Evolutionary conservation across 1,284 basidiomycete species (phyloP), one percentile per base, ranked within the genome.

Genomic region (Singerocomus inundabilis): DNA sequence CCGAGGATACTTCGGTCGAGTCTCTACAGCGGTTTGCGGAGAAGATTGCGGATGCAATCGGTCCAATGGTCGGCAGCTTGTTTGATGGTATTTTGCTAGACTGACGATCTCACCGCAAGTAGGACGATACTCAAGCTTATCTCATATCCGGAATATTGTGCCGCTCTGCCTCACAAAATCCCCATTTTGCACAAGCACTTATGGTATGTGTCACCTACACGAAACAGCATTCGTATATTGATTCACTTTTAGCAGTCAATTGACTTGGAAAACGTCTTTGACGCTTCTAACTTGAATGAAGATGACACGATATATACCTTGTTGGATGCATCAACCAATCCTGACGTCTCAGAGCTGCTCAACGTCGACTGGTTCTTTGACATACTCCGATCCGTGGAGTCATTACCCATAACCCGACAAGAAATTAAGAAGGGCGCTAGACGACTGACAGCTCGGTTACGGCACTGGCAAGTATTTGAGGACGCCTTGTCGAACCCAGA

Each of bases 81-180:
- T 40, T 46, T 18, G 38, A 49, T 26, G 38, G 36, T 37, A 12
- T 42, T 46, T 18, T 40, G 35, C 25, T 29, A 21, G 26, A 31
- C 48, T 48, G 43, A 58, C 26, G 31, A 38, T 49, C 30, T 55
- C 21, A n/a, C 33, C 16, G 30, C 56, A 53, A 64, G 52, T 61
- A 86, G 84, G 73, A 75, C 48, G 68, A 68, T 30, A 72, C 75
- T 46, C 80, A 84, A 49, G 73, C 83, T 4, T 80, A 81, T 57
- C 68, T 75, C 41, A 66, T 88, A 10, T 80, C 84, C 1, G 78
- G 78, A 28, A 69, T 88, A 47, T 68, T 88, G 31, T 78, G 73
- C 36, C 75, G 82, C 51, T 71, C 79, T 8, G 84, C 85, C 8
- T 80, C 82, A 15, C 86, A 89, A 60, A 74, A 78, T 59, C 78